Evolutionary conservation across 306 rosid species (phyloP), one percentile per base, ranked within the genome.

Genomic region (Inga oerstediana): DNA sequence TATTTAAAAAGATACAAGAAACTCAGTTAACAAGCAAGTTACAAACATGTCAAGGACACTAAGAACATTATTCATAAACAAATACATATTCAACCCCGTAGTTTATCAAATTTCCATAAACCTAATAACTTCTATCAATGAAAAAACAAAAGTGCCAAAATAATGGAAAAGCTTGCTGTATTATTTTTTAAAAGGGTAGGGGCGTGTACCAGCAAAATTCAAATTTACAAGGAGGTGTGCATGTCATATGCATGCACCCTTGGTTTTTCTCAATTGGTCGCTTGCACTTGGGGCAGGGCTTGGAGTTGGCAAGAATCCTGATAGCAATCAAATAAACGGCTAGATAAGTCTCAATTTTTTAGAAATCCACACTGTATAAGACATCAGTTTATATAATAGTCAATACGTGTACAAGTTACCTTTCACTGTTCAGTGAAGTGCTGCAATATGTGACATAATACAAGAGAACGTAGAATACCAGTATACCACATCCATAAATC

Each of bases 241-340:
- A 94, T 39, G 91, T 91, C 96, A 94, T 94, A 85, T 94, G 98
- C 92, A 90, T 94, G 85, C 98, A 94, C 15, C 98, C 98, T 65
- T 87, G 94, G 87, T 89, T 89, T 79, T 94, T 94, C 84, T 94
- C 98, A 70, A 94, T 94, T 5, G 97, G 92, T 58, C 96, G 87
- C 93, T 91, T 91, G 94, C 98, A 94, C 81, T 93, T 87, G 41
- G 98, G 98, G 81, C 98, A 94, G 7, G 98, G 93, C 88, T 94
- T 93, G 77, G 98, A 91, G 82, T 93, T 91, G 30, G 93, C 97
- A 61, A 94, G 92, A 65, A 94, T 94, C 98, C 92, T 89, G 88
- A 76, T 78, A 34, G 45, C 59, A 30, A 39, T 24, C 35, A 62
- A 62, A 62, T 27, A 62, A 62, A 62, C 37, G 27, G 70, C 35